Conservation (phyloP, 768 basidiomycete species). For the Pleurotus djamor region DNA sequence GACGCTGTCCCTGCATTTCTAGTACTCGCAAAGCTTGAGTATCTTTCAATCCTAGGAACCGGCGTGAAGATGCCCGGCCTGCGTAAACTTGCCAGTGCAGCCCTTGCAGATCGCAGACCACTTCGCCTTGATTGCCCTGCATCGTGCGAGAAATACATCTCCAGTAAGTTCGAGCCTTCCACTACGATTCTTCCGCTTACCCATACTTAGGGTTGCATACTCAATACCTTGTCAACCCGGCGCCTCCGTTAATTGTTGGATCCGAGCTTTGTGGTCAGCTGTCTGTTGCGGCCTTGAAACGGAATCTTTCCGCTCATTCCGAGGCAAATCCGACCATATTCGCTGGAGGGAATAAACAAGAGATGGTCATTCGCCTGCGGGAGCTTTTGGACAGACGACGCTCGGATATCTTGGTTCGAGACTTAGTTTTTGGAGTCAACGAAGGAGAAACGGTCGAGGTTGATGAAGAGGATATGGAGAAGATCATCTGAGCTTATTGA, state of each 20-base stretch:
- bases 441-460: neutral
- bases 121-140: slow-evolving; percentile 55
- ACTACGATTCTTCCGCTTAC: neutral
- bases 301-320: slow-evolving; percentile 59
- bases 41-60: slow-evolving; percentile 54
- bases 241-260: slow-evolving; percentile 47
- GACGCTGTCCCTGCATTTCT: slow-evolving; percentile 55
- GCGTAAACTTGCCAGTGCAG: slow-evolving; percentile 40
- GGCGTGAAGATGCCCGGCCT: slow-evolving; percentile 56
- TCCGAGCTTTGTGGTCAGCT: slow-evolving; percentile 37
- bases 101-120: slow-evolving; percentile 31
- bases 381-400: slow-evolving; percentile 43
- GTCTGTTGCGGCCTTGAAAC: slow-evolving; percentile 44
- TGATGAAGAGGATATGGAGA: neutral
- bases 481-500: neutral
- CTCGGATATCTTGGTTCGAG: slow-evolving; percentile 49
- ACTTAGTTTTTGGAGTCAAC: slow-evolving; percentile 26
- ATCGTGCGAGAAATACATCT: slow-evolving; percentile 50
- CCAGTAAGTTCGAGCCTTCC: slow-evolving; percentile 32
- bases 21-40: slow-evolving; percentile 42
- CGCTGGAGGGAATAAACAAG: slow-evolving; percentile 40
- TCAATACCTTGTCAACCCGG: slow-evolving; percentile 44
- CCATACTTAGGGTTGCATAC: slow-evolving; percentile 36
- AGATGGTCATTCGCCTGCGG: slow-evolving; percentile 47
- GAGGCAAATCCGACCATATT: slow-evolving; percentile 41